Evolutionary conservation across 2,329 filamentous ascomycete species (phyloP), one percentile per base, ranked within the genome.

Genomic region (Paraphaeosphaeria minitans): DNA sequence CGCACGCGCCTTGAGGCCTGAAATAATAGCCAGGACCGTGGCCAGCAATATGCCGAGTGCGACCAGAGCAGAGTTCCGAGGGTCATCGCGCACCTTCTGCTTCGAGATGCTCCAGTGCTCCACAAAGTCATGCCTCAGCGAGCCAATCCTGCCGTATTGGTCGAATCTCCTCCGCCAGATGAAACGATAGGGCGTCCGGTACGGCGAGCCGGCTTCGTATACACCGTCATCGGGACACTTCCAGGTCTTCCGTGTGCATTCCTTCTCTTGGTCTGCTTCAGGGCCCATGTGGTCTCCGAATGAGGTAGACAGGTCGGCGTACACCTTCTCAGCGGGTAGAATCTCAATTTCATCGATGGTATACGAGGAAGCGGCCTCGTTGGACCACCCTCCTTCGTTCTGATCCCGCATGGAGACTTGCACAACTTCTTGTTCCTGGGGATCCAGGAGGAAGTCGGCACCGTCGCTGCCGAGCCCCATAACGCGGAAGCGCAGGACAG

Each of bases 141-240:
- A 68, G 6, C 64, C 64, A 31, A 68, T 54, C 12, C 66, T 54
- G 10, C 66, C 66, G 43, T 60, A 58, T 8, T 57, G 21, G 54
- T 68, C 66, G 48, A 66, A 68, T 22, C 58, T 53, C 39, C 37
- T 47, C 14, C 64, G 51, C 66, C 66, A 66, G 13, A 68, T 64
- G 41, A 62, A 68, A 6, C 66, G 59, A 45, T 68, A 67, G 8
- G 51, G 51, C 12, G 51, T 53, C 27, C 51, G 51, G 22, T 52
- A 61, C 24, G 64, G 64, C 21, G 55, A 53, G 4, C 55, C 61
- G 3, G 27, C 48, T 35, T 45, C 37, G 42, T 62, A 64, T 21
- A 66, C 45, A 10, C 57, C 59, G 2, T 55, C 53, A 59, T 66
- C 64, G 2, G 58, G 49, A 56, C 64, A 68, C 31, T 51, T 60